A percentile compares a stretch with the other conserved stretches of the same genome.
Evolutionary conservation across 2,329 filamentous ascomycete species (phyloP).

Genomic region (Alternaria sp.): DNA sequence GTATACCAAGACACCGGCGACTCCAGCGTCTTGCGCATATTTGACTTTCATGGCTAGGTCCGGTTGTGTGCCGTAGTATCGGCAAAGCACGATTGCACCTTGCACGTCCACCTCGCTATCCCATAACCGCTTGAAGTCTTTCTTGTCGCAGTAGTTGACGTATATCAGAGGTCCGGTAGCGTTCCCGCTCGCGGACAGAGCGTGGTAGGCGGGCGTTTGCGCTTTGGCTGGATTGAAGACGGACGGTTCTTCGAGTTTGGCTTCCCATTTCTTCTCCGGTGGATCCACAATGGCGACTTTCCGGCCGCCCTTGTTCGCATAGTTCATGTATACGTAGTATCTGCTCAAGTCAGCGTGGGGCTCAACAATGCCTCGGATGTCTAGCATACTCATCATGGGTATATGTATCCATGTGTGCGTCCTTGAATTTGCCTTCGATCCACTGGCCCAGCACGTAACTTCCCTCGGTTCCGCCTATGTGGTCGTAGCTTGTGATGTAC

Average conservation of each 20-base stretch:
- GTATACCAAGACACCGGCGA: slow-evolving; percentile 88
- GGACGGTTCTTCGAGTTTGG: slow-evolving; percentile 82
- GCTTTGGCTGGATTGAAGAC: slow-evolving; percentile 65
- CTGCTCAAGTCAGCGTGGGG: slow-evolving; percentile 30
- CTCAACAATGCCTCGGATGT: not conserved
- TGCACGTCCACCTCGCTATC: slow-evolving; percentile 76
- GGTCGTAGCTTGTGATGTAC: slow-evolving; percentile 83
- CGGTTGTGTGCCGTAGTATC: slow-evolving; percentile 76
- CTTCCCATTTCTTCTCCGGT: slow-evolving; percentile 76
- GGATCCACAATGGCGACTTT: slow-evolving; percentile 80
- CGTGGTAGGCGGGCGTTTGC: slow-evolving; percentile 84
- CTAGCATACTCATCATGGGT: slow-evolving; percentile 68
- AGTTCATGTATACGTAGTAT: slow-evolving; percentile 92
- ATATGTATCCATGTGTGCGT: slow-evolving; percentile 77
- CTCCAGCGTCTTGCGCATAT: slow-evolving; percentile 85
- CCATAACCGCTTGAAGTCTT: slow-evolving; percentile 79
- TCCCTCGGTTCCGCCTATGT: slow-evolving; percentile 93
- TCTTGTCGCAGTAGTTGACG: slow-evolving; percentile 86
- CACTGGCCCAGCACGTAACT: slow-evolving; percentile 87
- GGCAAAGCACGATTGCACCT: slow-evolving; percentile 84
- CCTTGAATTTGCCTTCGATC: slow-evolving; percentile 78
- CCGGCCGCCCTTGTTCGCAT: slow-evolving; percentile 78
- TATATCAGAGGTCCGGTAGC: slow-evolving; percentile 88
- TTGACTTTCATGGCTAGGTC: slow-evolving; percentile 86
- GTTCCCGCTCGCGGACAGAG: slow-evolving; percentile 84